These are phyloP conservation scores for Phytophthora cactorum DNA, from an alignment of 352 stramenopile species.

Conservation along the genomic window DNA sequence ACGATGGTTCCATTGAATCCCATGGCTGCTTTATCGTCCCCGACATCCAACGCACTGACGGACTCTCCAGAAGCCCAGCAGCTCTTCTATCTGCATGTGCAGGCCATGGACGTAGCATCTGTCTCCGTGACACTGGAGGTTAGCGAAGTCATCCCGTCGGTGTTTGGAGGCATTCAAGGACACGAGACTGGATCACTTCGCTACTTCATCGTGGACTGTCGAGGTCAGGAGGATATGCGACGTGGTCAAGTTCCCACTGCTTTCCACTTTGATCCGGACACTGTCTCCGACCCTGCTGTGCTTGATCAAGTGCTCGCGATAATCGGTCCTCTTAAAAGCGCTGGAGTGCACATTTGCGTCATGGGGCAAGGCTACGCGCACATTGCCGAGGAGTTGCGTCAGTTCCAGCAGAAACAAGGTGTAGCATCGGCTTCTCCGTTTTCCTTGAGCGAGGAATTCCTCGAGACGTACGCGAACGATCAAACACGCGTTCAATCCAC, in stretches of 20 bases:
- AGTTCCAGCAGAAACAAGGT: slow-evolving; percentile 38
- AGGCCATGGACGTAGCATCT: slow-evolving; percentile 54
- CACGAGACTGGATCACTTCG: slow-evolving; percentile 50
- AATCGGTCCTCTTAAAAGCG: slow-evolving; percentile 64
- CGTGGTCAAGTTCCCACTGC: slow-evolving; percentile 75
- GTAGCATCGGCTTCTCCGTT: slow-evolving; percentile 47
- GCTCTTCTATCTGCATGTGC: slow-evolving; percentile 66
- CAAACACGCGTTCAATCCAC: slow-evolving; percentile 70
- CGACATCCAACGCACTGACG: slow-evolving; percentile 33
- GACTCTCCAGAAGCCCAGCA: slow-evolving; percentile 40
- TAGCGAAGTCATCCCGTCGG: slow-evolving; percentile 65
- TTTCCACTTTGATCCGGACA: slow-evolving; percentile 78
- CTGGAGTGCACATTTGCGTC: slow-evolving; percentile 74
- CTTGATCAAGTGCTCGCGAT: slow-evolving; percentile 76
- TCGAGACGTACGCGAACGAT: slow-evolving; percentile 73
- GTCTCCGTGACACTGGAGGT: slow-evolving; percentile 65
- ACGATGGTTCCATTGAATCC: slow-evolving; percentile 36
- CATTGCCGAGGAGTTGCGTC: slow-evolving; percentile 62
- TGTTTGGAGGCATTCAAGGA: slow-evolving; percentile 78
- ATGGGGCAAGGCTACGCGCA: slow-evolving; percentile 83
- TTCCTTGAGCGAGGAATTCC: slow-evolving; percentile 56
- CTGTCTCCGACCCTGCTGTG: slow-evolving; percentile 52
- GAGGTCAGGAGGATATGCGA: slow-evolving; percentile 44
- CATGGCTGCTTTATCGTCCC: slow-evolving; percentile 39
- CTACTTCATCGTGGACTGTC: slow-evolving; percentile 85